phyloP scores from a whole-genome alignment of 2,329 filamentous ascomycete species.

The Huntiella moniliformis region DNA sequence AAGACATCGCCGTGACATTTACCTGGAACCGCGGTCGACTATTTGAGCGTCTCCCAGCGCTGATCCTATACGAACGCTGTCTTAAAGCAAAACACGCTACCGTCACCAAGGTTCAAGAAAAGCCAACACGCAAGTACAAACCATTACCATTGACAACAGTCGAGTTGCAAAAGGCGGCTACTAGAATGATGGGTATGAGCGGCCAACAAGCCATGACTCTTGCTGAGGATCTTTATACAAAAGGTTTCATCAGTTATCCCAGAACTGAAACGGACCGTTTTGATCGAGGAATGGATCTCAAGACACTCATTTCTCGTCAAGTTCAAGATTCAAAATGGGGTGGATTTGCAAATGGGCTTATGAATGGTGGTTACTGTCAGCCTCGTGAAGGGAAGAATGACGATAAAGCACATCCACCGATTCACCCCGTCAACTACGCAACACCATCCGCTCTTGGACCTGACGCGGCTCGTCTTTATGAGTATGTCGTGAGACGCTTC shows the following conservation, averaged over 20 bases:
- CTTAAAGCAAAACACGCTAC: constrained; percentile 56
- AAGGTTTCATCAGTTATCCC: constrained; percentile 93
- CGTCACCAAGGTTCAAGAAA: constrained; percentile 72
- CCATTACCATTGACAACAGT: constrained; percentile 88
- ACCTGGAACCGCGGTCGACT: constrained; percentile 65
- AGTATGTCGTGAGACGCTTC: constrained; percentile 82
- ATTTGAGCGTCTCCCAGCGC: constrained; percentile 69
- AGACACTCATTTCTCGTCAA: constrained; percentile 66
- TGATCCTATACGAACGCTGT: constrained; percentile 73
- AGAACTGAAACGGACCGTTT: constrained; percentile 95
- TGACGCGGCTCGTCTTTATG: constrained; percentile 64
- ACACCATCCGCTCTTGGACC: constrained; percentile 41
- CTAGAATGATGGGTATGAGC: constrained; percentile 71
- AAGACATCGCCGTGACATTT: constrained; percentile 66
- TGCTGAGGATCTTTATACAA: constrained; percentile 77
- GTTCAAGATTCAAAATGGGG: constrained; percentile 62
- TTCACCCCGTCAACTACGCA: constrained; percentile 84
- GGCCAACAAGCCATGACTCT: constrained; percentile 78
- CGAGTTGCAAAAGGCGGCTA: constrained; percentile 90
- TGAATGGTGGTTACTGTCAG: constrained; percentile 58
- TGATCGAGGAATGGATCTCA: constrained; percentile 72
- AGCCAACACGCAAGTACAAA: constrained; percentile 85
- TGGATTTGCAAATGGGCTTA: constrained; percentile 53
- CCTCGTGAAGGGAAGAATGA: constrained; percentile 75
- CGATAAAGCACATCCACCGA: constrained; percentile 92